Evolutionary conservation across 306 rosid species (phyloP).

Genomic region (Luffa acutangula): DNA sequence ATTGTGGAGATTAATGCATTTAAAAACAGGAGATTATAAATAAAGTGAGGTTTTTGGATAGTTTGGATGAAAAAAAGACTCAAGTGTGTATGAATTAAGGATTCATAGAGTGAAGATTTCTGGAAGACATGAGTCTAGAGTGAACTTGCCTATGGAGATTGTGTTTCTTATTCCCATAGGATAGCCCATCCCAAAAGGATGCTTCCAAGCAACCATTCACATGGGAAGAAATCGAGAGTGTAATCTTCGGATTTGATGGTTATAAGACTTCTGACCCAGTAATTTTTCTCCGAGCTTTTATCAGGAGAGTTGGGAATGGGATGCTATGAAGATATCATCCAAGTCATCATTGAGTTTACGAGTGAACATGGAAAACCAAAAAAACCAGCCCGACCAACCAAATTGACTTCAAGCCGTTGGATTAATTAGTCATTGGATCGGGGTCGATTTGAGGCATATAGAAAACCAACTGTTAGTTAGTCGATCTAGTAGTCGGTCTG

Average conservation of each 20-base stretch:
- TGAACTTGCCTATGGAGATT: background rate
- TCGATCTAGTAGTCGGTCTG: no score
- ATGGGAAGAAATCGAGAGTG: background rate
- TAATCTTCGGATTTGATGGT: background rate
- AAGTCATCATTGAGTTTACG: background rate
- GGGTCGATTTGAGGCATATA: no score
- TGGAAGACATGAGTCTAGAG: background rate
- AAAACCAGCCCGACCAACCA: no score
- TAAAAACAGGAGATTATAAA: background rate
- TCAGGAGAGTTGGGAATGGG: background rate
- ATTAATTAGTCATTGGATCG: no score
- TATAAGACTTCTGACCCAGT: background rate
- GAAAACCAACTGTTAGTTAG: no score
- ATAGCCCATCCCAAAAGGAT: background rate
- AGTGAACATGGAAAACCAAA: no score
- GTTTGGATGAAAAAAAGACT: background rate
- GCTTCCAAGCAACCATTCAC: background rate
- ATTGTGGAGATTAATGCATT: background rate
- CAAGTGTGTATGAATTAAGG: background rate
- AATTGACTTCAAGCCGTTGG: no score
- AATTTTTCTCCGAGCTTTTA: background rate
- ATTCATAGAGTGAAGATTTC: background rate
- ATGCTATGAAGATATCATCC: background rate
- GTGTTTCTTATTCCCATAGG: background rate
- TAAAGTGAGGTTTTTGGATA: background rate